A percentile compares a stretch with the other conserved stretches of the same genome.
These are phyloP conservation scores for Stellera chamaejasme DNA, from an alignment of 345 rosid species.

Conservation along the genomic window DNA sequence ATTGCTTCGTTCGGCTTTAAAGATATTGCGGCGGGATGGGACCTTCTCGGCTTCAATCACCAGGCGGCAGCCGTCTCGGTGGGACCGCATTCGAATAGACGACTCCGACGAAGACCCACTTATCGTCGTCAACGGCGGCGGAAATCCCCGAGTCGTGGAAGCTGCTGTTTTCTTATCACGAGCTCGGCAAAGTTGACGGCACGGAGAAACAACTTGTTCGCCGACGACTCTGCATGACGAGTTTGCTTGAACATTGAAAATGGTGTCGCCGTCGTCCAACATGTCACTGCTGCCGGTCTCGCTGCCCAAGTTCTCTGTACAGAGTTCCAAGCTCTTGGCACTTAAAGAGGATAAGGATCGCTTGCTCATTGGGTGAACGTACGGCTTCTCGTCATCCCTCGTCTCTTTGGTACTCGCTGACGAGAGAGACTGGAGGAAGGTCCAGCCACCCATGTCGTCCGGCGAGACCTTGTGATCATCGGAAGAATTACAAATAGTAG, in stretches of 20 bases:
- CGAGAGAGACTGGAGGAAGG: slow-evolving; percentile 41
- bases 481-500: neutral
- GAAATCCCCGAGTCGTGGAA: slow-evolving; percentile 29
- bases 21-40: slow-evolving; percentile 19
- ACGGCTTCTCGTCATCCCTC: slow-evolving; percentile 13
- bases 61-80: slow-evolving; percentile 66
- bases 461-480: slow-evolving; percentile 9
- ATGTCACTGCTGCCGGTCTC: slow-evolving; percentile 63
- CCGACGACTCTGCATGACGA: slow-evolving; percentile 20
- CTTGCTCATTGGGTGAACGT: slow-evolving; percentile 36
- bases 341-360: slow-evolving; percentile 46
- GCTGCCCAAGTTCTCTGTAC: slow-evolving; percentile 78
- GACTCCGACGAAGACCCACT: slow-evolving; percentile 32
- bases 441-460: slow-evolving; percentile 32
- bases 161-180: slow-evolving; percentile 18
- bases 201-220: slow-evolving; percentile 14
- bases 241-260: slow-evolving; percentile 13
- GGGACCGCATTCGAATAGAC: slow-evolving; percentile 44
- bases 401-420: slow-evolving; percentile 16
- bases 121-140: slow-evolving; percentile 79
- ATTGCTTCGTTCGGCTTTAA: slow-evolving; percentile 60
- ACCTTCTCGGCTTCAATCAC: slow-evolving; percentile 44
- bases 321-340: slow-evolving; percentile 65
- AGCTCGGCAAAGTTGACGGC: slow-evolving; percentile 12
- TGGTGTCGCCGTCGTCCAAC: slow-evolving; percentile 19